Base-by-base conservation (phyloP, 768 basidiomycete species). In the Dioszegia crocea region DNA sequence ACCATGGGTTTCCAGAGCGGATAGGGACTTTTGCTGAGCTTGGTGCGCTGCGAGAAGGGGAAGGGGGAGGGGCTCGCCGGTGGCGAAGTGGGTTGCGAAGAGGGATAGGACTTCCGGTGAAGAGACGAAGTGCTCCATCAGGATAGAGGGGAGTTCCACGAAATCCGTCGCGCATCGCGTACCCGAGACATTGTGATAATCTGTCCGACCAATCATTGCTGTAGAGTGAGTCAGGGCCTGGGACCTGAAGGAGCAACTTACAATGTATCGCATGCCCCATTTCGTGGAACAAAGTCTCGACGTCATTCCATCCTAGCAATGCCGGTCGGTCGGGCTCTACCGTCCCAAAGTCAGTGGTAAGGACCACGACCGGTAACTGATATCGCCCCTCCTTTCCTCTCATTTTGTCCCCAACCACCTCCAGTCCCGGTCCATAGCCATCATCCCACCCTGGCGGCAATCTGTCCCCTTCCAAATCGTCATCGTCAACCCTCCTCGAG, bases 181-280 rank as follows among this genome's bases (percentile, higher is more conserved):
- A 16, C 96, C 96, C 0, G 93, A 86, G 4, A 98, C 92, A 70
- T 97, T 98, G 75, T 98, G 94, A 71, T 94, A 96, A 68, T 93
- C 92, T 8, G 93, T 98, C 45, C 89, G 83, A 43, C 94, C 94
- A 62, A 98, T 87, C 96, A 99, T 99, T 0, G 96, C 94, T 98
- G 44, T 31, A 49, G 40, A 23, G 27, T 38, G 38, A 43, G 50
- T 46, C 21, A 51, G 41, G 45, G 41, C 26, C 31, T 29, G 29
- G 26, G 19, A 38, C 55, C 11, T 3, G 39, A 46, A 44, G 27
- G 40, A 12, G n/a, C 16, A n/a, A 81, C 91, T 82, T 70, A 97
- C 96, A 99, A 75, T 99, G 96, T 84, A 99, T 91, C 11, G 96
- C 96, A 78, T 99, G 96, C 0, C 96, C 96, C 91, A 98, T 96